Base-by-base conservation (phyloP, 1,284 basidiomycete genomes). In the Vanrija sp. region DNA sequence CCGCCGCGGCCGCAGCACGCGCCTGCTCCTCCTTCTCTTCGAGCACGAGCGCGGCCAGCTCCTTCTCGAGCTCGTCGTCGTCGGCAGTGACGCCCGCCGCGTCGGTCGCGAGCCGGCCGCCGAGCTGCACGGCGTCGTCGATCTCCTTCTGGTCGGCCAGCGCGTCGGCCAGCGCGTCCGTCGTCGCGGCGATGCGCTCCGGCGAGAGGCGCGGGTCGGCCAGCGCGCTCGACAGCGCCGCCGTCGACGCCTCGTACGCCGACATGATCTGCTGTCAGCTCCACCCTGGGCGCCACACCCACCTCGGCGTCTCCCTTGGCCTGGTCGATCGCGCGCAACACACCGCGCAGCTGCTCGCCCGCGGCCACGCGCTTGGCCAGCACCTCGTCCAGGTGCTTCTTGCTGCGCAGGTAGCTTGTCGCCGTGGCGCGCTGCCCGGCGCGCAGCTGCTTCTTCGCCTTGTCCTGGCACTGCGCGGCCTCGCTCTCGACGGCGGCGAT, bases 301-400 rank as follows among this genome's bases (percentile, higher is more conserved):
- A 92, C 90, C 79, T 93, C 87, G 7, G 93, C 81, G 72, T 98
- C 89, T 5, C 86, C 86, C 42, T 87, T 88, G 19, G 94, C 89
- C 16, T 85, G 83, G 75, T 98, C 91, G 3, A 98, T 88, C 46
- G 84, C 83, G 48, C 89, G 77, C 18, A 96, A 75, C 0, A 93
- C 89, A 2, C 81, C 76, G 54, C 87, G 83, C 12, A 98, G 77
- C 39, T 85, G 89, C 49, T 86, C 83, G 1, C 89, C 77, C 0
- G 89, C 85, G 1, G 78, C 82, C 0, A 91, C 73, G 19, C 92
- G 85, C 68, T 90, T 88, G 23, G 76, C 76, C 23, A 94, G 77
- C 1, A 94, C 74, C 3, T 88, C 87, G 64, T 94, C 85, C 4
- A 94, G 78, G 48, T 84, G 83, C 68, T 91, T 95, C 63, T 85